Percentiles rank a stretch among this genome's conserved stretches.
Conservation (phyloP, 768 basidiomycete genomes). For the Dacryopinax spathularia region DNA sequence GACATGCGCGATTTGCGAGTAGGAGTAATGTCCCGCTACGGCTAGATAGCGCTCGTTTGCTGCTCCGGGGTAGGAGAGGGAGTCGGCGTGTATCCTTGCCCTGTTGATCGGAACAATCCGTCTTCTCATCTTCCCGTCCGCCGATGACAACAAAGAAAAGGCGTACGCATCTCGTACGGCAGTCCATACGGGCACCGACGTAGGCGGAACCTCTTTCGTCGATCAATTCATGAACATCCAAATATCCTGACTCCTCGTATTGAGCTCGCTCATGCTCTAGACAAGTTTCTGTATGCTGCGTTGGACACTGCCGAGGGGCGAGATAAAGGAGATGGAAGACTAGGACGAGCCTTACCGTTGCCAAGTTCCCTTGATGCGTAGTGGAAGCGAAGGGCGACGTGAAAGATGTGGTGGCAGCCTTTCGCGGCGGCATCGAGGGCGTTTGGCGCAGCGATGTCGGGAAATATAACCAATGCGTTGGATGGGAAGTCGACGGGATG, state of each 20-base stretch:
- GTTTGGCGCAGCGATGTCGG: slow-evolving; percentile 3
- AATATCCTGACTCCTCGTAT: no score
- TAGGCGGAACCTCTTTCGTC: no score
- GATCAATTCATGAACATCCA: no score
- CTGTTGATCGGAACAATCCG: neutral
- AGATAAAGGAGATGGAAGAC: slow-evolving; percentile 13
- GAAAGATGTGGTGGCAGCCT: neutral
- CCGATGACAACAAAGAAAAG: neutral
- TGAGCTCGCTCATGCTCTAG: no score
- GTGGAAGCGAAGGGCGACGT: neutral
- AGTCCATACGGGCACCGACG: no score
- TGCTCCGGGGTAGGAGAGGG: neutral
- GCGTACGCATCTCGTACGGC: no score
- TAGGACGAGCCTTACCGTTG: slow-evolving; percentile 13
- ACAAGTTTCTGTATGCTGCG: no score
- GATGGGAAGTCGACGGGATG: neutral
- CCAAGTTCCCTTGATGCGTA: slow-evolving; percentile 4
- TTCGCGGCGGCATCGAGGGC: slow-evolving; percentile 8
- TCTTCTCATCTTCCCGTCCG: neutral
- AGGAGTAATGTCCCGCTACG: neutral
- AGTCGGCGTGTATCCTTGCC: neutral
- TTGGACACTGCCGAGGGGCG: slow-evolving; percentile 12
- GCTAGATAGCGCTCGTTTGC: neutral
- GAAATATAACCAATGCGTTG: neutral
- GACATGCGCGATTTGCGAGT: neutral